Evolutionary conservation across 1,284 basidiomycete genomes (phyloP), one percentile per base, ranked within the genome.

Genomic region (Salmacisia buchloeana): DNA sequence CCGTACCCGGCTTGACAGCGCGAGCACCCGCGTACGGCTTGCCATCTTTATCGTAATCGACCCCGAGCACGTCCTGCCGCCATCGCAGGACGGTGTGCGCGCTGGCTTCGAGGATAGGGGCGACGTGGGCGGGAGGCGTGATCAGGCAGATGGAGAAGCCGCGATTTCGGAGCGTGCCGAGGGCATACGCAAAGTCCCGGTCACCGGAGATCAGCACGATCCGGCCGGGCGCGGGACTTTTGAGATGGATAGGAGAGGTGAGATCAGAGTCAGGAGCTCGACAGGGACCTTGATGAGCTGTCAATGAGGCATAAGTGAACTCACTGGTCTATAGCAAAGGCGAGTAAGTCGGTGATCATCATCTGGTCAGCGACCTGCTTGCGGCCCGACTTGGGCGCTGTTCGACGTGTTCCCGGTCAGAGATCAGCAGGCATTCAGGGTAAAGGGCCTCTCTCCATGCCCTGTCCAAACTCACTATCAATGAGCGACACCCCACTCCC

Each of bases 311-410:
- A n/a, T n/a, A 33, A 3, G 13, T 9, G 49, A n/a, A 54, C 49
- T 25, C 27, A 54, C 57, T 73, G 65, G 39, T 75, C 74, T 56
- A 76, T 73, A 13, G 74, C 74, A 12, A 67, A 75, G 10, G 74
- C 70, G 31, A 76, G 65, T 5, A 75, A 59, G 46, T 76, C 74
- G 45, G 74, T 70, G 62, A 75, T 75, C 67, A 76, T 72, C 74
- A 74, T 76, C 63, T 73, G 72, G 59, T 76, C 74, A 18, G 73
- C 73, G 13, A 75, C 74, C 41, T 76, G 69, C 63, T 76, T 76
- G 7, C 73, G 65, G 29, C 74, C 74, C 39, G 66, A 69, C 60
- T 76, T 76, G 21, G 74, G 74, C 12, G 66, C 56, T 63, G 62
- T 9, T 6, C 33, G 36, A 39, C 18, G 12, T 3, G 43, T 31